These are phyloP conservation scores for Geotrichum australiense DNA, from an alignment of 1,139 yeast genomes.

Conservation along the genomic window DNA sequence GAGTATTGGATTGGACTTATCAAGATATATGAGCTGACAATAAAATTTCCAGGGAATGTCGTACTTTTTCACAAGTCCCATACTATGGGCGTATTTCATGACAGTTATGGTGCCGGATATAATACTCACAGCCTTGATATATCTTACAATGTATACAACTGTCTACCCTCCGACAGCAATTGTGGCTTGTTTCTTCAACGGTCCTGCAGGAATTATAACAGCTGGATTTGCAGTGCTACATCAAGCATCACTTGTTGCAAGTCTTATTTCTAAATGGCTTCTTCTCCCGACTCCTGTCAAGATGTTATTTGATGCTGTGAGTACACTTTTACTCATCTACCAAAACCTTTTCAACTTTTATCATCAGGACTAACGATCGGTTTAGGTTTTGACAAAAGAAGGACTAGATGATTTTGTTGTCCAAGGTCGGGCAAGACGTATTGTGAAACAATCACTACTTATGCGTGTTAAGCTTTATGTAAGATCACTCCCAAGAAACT, in stretches of 20 bases:
- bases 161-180: slow-evolving; percentile 47
- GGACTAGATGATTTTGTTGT: slow-evolving; percentile 46
- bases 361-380: neutral
- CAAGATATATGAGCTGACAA: neutral
- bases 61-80: slow-evolving; percentile 42
- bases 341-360: slow-evolving; percentile 23
- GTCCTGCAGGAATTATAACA: slow-evolving; percentile 49
- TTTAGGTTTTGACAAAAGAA: slow-evolving; percentile 41
- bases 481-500: slow-evolving; percentile 29
- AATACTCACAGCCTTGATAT: slow-evolving; percentile 40
- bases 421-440: slow-evolving; percentile 40
- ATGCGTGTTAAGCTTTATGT: slow-evolving; percentile 23
- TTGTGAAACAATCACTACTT: slow-evolving; percentile 30
- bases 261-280: slow-evolving; percentile 43
- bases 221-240: slow-evolving; percentile 51
- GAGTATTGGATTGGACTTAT: slow-evolving; percentile 6
- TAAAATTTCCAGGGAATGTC: slow-evolving; percentile 37
- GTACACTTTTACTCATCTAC: slow-evolving; percentile 8
- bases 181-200: slow-evolving; percentile 43
- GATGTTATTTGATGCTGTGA: slow-evolving; percentile 47
- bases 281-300: slow-evolving; percentile 54
- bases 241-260: slow-evolving; percentile 46
- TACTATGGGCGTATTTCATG: slow-evolving; percentile 47
- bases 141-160: slow-evolving; percentile 37
- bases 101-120: slow-evolving; percentile 48